A percentile compares a stretch with the other conserved stretches of the same genome.
Conservation (phyloP, 768 basidiomycete genomes). For the Bullera alba region DNA sequence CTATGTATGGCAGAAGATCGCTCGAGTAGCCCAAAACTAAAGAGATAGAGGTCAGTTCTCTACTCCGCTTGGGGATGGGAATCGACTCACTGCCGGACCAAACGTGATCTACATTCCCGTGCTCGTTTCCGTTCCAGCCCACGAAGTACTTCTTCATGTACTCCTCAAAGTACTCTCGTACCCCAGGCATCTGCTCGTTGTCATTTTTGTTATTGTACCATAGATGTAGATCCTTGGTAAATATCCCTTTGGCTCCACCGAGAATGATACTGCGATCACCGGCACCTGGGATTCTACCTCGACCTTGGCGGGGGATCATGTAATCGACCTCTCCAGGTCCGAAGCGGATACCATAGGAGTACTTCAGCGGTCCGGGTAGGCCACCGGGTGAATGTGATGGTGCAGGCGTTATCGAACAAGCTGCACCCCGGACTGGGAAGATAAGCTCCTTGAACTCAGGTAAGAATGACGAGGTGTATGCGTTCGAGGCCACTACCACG, state of each 20-base stretch:
- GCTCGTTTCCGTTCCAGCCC: constrained; percentile 20
- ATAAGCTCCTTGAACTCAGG: constrained; percentile 52
- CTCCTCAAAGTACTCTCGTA: constrained; percentile 21
- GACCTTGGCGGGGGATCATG: constrained; percentile 30
- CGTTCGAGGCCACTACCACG: constrained; percentile 81
- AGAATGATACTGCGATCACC: constrained; percentile 28
- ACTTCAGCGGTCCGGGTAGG: constrained; percentile 16
- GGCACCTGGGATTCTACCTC: constrained; percentile 21
- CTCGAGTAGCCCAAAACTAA: constrained; percentile 30
- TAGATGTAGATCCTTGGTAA: constrained; percentile 7
- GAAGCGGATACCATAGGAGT: constrained; percentile 23
- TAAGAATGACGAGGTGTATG: constrained; percentile 67
- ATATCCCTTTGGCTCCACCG: constrained; percentile 28
- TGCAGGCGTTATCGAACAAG: constrained; percentile 28
- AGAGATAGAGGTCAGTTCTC: background rate
- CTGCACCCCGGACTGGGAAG: constrained; percentile 29
- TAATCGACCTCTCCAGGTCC: constrained; percentile 26
- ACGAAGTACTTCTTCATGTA: constrained; percentile 26
- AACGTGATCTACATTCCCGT: constrained; percentile 25
- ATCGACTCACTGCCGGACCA: constrained; percentile 26
- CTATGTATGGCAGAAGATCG: constrained; percentile 28
- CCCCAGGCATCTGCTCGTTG: constrained; percentile 23
- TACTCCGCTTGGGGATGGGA: background rate
- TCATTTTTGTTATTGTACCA: constrained; percentile 30
- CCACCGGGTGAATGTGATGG: constrained; percentile 8